Conservation (phyloP, 495 filamentous ascomycete species). For the Aspergillus sclerotioniger region DNA sequence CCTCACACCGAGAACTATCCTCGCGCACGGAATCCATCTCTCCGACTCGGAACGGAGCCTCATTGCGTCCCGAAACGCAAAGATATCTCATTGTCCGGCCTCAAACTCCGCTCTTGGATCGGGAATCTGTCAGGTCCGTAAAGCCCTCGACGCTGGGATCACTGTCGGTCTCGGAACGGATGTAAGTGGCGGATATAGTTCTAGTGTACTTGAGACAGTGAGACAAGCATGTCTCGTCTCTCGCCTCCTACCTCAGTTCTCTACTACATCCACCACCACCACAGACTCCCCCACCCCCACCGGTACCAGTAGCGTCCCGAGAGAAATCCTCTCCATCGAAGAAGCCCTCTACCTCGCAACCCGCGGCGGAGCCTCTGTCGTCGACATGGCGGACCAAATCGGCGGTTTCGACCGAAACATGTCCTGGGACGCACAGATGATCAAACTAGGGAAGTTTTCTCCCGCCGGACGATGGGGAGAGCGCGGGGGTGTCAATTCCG, state of each 20-base stretch:
- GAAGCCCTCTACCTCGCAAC: conserved; percentile 81
- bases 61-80: conserved; percentile 57
- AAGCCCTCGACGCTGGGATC: conserved; percentile 70
- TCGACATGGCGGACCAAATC: conserved; percentile 62
- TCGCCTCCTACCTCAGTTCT: conserved; percentile 39
- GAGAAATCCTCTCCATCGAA: conserved; percentile 66
- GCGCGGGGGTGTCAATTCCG: not conserved
- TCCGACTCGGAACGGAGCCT: conserved; percentile 58
- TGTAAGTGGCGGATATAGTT: conserved; percentile 79
- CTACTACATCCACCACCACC: conserved; percentile 11
- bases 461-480: not conserved
- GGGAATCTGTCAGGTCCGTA: conserved; percentile 69
- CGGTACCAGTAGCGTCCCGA: too few relatives aligned
- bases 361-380: conserved; percentile 67
- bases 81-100: conserved; percentile 82
- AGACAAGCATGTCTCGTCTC: conserved; percentile 75
- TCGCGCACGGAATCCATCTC: conserved; percentile 86
- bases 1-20: conserved; percentile 68
- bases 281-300: too few relatives aligned
- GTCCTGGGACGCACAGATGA: conserved; percentile 80
- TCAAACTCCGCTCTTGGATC: conserved; percentile 77
- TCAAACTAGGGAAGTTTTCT: conserved; percentile 50
- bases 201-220: conserved; percentile 74
- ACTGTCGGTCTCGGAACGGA: conserved; percentile 86
- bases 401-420: conserved; percentile 76